These are phyloP conservation scores for Podospora pseudopauciseta DNA, from an alignment of 495 filamentous ascomycete species.

Conservation along the genomic window DNA sequence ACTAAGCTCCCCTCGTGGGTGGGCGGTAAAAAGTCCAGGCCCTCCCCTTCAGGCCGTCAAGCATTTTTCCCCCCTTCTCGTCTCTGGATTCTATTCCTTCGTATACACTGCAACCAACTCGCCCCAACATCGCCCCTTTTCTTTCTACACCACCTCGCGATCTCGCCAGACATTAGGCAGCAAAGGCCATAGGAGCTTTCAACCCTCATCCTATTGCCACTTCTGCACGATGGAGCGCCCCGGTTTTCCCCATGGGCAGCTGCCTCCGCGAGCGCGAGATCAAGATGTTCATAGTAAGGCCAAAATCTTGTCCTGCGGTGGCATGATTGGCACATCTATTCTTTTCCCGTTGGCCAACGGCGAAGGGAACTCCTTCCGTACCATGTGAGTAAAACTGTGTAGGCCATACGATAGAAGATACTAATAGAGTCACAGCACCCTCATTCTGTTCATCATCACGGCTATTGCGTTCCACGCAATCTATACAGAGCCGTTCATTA, in stretches of 20 bases:
- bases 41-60: not conserved
- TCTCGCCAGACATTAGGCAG: not conserved
- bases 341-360: slow-evolving; percentile 27
- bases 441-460: slow-evolving; percentile 27
- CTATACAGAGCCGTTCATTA: slow-evolving; percentile 21
- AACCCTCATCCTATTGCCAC: not conserved
- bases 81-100: not conserved
- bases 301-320: slow-evolving; percentile 31
- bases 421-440: slow-evolving; percentile 24
- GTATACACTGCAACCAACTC: not conserved
- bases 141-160: not conserved
- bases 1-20: not conserved
- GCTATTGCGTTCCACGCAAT: slow-evolving; percentile 22
- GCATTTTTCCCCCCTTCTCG: not conserved
- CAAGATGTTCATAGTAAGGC: slow-evolving; percentile 7
- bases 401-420: not conserved
- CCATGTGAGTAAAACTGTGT: slow-evolving; percentile 27
- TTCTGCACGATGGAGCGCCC: slow-evolving; percentile 14
- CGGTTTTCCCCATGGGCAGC: not conserved
- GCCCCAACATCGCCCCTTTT: not conserved
- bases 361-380: slow-evolving; percentile 25
- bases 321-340: slow-evolving; percentile 37
- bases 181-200: not conserved
- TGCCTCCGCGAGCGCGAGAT: not conserved
- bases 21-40: not conserved